phyloP scores from a whole-genome alignment of 176 grass and related monocot species.

The Tillandsia fasciculata region DNA sequence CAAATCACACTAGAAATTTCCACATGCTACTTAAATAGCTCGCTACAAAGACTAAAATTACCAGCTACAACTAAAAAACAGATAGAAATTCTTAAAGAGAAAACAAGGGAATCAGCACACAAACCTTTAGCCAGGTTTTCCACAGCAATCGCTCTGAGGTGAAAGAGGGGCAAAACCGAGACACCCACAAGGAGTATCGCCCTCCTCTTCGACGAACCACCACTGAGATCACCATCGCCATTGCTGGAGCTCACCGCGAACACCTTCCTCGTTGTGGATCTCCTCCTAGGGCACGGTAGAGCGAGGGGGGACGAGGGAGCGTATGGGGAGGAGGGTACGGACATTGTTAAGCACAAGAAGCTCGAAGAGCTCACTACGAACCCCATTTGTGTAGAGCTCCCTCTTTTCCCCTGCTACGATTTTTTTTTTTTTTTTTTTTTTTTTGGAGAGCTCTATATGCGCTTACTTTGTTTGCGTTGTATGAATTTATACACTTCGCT shows the following conservation, averaged over 20 bases:
- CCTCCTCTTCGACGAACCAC: constrained; percentile 33
- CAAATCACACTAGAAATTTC: no score
- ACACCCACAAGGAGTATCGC: constrained; percentile 57
- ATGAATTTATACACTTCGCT: not conserved
- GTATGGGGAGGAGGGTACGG: not conserved
- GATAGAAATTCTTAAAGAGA: not conserved
- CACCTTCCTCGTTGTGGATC: not conserved
- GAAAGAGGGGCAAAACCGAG: constrained; percentile 64
- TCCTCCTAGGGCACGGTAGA: not conserved
- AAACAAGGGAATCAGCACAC: constrained; percentile 4
- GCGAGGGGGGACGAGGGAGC: not conserved
- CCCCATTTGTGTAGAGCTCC: constrained; percentile 6
- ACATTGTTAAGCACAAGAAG: not conserved
- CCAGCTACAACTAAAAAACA: not conserved
- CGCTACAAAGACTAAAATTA: not conserved
- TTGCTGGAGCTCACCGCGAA: not conserved
- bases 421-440: no score
- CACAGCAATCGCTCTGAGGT: constrained; percentile 12
- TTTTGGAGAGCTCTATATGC: not conserved
- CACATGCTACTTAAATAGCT: no score
- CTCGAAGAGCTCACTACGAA: constrained; percentile 4
- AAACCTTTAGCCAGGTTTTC: constrained; percentile 3
- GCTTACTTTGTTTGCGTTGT: not conserved
- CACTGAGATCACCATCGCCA: not conserved
- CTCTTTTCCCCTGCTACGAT: no score